A percentile compares a stretch with the other conserved stretches of the same genome.
These are phyloP conservation scores for Astrocystis sublimbata DNA, from an alignment of 495 filamentous ascomycete genomes.

Conservation along the genomic window DNA sequence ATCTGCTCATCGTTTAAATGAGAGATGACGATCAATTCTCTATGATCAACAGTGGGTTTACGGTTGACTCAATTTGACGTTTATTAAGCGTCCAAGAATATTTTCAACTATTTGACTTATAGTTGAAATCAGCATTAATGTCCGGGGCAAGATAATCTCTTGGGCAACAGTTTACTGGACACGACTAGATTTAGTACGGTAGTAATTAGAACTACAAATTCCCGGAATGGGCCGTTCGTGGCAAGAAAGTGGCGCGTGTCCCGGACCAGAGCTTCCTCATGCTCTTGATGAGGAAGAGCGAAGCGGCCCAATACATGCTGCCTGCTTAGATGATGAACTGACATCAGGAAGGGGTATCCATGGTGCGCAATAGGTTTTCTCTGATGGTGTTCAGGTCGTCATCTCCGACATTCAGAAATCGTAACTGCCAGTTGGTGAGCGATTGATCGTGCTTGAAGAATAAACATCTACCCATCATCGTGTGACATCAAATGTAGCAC, in stretches of 20 bases:
- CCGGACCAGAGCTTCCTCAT: background rate
- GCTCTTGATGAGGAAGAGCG: background rate
- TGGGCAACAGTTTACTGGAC: too few relatives aligned
- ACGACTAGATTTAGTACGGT: too few relatives aligned
- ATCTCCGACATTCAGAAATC: slow-evolving; percentile 66
- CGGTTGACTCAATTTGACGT: too few relatives aligned
- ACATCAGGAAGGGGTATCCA: slow-evolving; percentile 36
- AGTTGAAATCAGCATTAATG: too few relatives aligned
- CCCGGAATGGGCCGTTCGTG: background rate
- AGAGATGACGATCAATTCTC: too few relatives aligned
- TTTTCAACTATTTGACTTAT: too few relatives aligned
- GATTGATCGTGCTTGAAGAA: slow-evolving; percentile 15
- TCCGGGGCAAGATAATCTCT: too few relatives aligned
- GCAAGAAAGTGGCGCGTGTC: background rate
- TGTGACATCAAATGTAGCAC: background rate
- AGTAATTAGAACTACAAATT: background rate
- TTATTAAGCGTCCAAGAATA: too few relatives aligned
- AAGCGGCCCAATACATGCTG: background rate
- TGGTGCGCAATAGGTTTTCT: slow-evolving; percentile 58
- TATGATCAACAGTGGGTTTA: too few relatives aligned
- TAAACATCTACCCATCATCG: too few relatives aligned
- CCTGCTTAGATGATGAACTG: slow-evolving; percentile 10
- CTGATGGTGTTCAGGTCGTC: slow-evolving; percentile 59
- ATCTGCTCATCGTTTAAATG: too few relatives aligned
- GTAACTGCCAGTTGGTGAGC: slow-evolving; percentile 52